Evolutionary conservation across 169 alveolate species (phyloP), one percentile per base, ranked within the genome.

Genomic region (Babesia caballi): DNA sequence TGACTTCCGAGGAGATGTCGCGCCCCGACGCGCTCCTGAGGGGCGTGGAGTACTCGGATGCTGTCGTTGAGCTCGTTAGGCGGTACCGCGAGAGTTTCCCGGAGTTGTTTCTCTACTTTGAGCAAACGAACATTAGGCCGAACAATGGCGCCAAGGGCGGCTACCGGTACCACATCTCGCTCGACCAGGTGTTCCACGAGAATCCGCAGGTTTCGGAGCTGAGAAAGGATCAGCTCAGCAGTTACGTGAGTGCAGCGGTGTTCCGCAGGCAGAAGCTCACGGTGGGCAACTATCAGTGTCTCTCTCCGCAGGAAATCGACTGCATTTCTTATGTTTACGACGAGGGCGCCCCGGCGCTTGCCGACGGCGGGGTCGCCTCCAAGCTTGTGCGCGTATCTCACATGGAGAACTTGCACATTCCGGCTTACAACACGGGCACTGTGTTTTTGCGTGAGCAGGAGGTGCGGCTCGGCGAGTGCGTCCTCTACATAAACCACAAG

Each of bases 401-500:
- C 53, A 41, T 78, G 28, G 58, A 49, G 36, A 66, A 78, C 32
- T 52, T 78, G 33, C 86, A 78, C 49, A 66, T 78, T 27, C 86
- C 86, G 15, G 61, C 86, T 3, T 78, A 56, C 44, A 70, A 35
- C 58, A 78, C 82, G 1, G 63, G 56, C 5, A 19, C 68, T 7
- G 49, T 63, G 4, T 49, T 46, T 4, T 6, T 30, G 66, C 71
- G 65, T n/a, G 66, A 42, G 15, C 66, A 51, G 30, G 38, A 36
- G 0, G 41, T 78, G 9, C 41, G 8, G 7, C 59, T 81, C 66
- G 88, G 88, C 6, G 85, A 70, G 54, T 49, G 51, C 33, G 88
- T 81, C n/a, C 81, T 81, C 15, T 70, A 81, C 65, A 61, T 72
- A 8, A 70, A 59, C 52, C 88, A 81, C 38, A 56, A 51, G 28